Evolutionary conservation across 805 yeast species (phyloP).

Genomic region (Metschnikowia bowlesiae): DNA sequence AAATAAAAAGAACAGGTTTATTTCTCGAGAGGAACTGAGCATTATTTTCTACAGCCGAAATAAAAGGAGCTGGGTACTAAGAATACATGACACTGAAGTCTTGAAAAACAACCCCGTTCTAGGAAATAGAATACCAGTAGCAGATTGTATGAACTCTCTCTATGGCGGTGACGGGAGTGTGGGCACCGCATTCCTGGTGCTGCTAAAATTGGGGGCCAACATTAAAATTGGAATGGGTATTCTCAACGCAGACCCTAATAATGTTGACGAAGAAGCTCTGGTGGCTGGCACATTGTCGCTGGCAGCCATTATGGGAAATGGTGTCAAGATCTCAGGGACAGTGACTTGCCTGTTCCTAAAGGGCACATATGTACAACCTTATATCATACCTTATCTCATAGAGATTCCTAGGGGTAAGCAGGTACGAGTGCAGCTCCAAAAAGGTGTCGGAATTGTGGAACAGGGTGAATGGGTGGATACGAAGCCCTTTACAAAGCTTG

Average conservation of each 20-base stretch:
- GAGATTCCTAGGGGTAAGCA: conserved; percentile 12
- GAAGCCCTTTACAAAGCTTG: conserved; percentile 6
- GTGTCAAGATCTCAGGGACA: conserved; percentile 12
- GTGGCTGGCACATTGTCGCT: conserved; percentile 7
- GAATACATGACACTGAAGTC: neutral
- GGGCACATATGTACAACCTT: conserved; percentile 15
- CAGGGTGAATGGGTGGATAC: conserved; percentile 12
- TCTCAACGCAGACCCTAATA: neutral
- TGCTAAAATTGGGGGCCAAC: conserved; percentile 4
- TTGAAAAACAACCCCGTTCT: neutral
- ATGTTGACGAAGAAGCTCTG: neutral
- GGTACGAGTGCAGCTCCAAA: neutral
- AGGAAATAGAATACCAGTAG: conserved; percentile 7
- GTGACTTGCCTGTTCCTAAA: conserved; percentile 9
- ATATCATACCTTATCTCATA: conserved; percentile 11
- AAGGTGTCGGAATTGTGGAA: conserved; percentile 6
- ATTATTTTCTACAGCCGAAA: conserved; percentile 5
- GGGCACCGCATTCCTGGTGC: conserved; percentile 6
- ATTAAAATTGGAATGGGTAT: conserved; percentile 1
- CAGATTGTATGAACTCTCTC: conserved; percentile 11
- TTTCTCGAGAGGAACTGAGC: conserved; percentile 6
- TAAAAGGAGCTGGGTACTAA: conserved; percentile 7
- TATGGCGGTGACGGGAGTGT: conserved; percentile 11
- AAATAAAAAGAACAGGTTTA: neutral
- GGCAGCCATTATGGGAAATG: conserved; percentile 5